phyloP scores from a whole-genome alignment of 768 basidiomycete species.

The Lentinus brumalis region DNA sequence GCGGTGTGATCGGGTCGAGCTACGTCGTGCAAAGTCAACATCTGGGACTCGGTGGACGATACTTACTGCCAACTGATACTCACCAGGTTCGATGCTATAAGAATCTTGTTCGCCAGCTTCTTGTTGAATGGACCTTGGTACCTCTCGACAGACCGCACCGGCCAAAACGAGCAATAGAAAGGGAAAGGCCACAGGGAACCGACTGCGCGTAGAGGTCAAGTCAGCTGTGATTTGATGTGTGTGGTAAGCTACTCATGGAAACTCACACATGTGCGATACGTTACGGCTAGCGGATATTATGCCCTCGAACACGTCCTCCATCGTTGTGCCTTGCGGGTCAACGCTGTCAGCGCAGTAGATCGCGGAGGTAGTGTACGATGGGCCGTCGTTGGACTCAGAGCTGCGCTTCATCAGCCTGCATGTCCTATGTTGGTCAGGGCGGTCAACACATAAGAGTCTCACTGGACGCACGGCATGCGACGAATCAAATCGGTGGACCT shows the following conservation, averaged over 20 bases:
- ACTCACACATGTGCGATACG: background rate
- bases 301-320: background rate
- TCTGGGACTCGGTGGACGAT: background rate
- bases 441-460: too few species aligned
- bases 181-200: background rate
- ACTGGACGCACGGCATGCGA: background rate
- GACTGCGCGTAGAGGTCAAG: background rate
- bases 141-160: conserved; percentile 16
- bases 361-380: background rate
- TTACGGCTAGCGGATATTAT: background rate
- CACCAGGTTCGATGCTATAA: conserved; percentile 12
- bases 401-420: too few species aligned
- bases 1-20: background rate
- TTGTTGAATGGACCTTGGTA: conserved; percentile 19
- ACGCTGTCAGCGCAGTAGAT: background rate
- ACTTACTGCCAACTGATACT: background rate
- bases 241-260: too few species aligned
- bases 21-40: background rate
- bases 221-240: background rate
- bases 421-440: background rate
- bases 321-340: background rate
- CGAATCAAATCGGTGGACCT: background rate
- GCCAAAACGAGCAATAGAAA: conserved; percentile 6
- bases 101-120: conserved; percentile 11
- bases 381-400: background rate